phyloP scores from a whole-genome alignment of 2,329 filamentous ascomycete genomes.

The Trichoderma cornu-damae region DNA sequence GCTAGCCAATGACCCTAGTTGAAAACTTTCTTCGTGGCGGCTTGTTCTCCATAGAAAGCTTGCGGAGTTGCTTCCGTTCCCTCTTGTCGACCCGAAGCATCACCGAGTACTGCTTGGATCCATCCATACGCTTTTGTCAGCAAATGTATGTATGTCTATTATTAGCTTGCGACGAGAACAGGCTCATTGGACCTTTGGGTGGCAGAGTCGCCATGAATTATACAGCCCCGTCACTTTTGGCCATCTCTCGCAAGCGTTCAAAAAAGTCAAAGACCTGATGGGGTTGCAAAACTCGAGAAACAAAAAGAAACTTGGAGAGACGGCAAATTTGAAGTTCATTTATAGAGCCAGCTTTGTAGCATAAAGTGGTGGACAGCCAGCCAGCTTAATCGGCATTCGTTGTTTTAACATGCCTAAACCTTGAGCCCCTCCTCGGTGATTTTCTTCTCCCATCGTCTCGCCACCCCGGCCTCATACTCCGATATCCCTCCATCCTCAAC shows the following conservation, averaged over 20 bases:
- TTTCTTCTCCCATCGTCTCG: not conserved
- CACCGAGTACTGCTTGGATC: not conserved
- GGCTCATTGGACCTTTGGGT: not conserved
- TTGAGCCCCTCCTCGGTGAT: not conserved
- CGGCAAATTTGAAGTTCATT: not conserved
- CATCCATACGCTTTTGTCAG: not conserved
- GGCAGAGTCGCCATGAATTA: not conserved
- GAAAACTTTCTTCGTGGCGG: not conserved
- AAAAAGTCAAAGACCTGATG: not conserved
- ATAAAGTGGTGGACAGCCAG: not conserved
- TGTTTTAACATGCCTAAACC: not conserved
- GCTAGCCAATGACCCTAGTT: not conserved
- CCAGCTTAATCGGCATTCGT: not conserved
- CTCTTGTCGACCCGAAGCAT: not conserved
- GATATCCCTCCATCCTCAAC: not conserved
- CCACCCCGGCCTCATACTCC: not conserved
- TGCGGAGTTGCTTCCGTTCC: not conserved
- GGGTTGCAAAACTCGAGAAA: no score
- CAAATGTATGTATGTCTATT: no score
- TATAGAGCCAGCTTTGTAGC: not conserved
- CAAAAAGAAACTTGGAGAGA: no score
- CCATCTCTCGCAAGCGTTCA: not conserved
- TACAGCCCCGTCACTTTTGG: not conserved
- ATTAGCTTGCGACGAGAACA: not conserved
- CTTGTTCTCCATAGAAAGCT: not conserved